Evolutionary conservation across 306 rosid species (phyloP), one percentile per base, ranked within the genome.

Genomic region (Prunus campanulata): DNA sequence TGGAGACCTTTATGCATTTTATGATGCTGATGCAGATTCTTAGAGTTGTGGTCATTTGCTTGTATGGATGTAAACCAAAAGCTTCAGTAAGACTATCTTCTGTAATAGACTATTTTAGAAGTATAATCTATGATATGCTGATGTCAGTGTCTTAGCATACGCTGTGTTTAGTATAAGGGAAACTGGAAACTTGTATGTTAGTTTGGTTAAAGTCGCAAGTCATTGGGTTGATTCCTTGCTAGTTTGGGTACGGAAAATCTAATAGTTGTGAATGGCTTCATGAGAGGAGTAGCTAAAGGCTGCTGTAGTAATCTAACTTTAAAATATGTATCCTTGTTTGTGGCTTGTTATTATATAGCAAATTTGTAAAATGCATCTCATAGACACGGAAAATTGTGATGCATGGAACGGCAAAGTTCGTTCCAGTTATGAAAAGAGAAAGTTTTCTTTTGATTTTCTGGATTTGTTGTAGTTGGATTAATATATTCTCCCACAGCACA

Each of bases 1-100:
- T 77, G 64, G 60, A 79, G 81, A 68, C 62, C 74, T 62, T 47
- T 24, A 19, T 64, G 32, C 79, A 42, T 78, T 20, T 61, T 56
- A 56, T 56, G 61, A 56, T 20, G 62, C 11, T n/a, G 8, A 7
- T 19, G 25, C 62, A n/a, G 11, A n/a, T n/a, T 56, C 62, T 8
- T n/a, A 56, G 11, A 56, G 12, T 56, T 56, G 62, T 20, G 62
- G 25, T 11, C 1, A 56, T 56, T 56, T 19, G 25, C 29, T 19
- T 56, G 8, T 5, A 52, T 52, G 57, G 22, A 49, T 49, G 52
- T 49, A 49, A 49, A 49, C 3, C 57, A 14, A 16, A 16, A 52
- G 57, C 8, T 16, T 0, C 20, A 52, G 57, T 52, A 52, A 18
- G 6, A 16, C 57, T 52, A 6, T 18, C 57, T 5, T 52, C 57